These are phyloP conservation scores for Acacia crassicarpa DNA, from an alignment of 306 rosid genomes.

Conservation along the genomic window DNA sequence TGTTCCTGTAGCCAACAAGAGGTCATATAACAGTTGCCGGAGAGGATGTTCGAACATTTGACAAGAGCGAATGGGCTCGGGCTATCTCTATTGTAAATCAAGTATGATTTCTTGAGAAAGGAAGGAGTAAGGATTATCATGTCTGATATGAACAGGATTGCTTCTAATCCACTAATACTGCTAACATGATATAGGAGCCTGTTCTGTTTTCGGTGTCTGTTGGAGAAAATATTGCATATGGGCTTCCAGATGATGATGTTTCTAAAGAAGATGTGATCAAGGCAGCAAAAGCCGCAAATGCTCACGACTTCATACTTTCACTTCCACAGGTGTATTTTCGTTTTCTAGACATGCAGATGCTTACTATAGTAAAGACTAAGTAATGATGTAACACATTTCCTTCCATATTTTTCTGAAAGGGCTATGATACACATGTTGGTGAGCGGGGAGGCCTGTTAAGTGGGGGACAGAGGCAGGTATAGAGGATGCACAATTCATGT, in stretches of 20 bases:
- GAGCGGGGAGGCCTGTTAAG: constrained; percentile 97
- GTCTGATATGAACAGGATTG: constrained; percentile 27
- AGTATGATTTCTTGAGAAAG: constrained; percentile 42
- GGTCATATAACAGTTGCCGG: constrained; percentile 87
- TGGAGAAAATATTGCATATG: constrained; percentile 96
- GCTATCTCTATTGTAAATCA: constrained; percentile 85
- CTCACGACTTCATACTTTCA: constrained; percentile 91
- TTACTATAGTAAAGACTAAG: background rate
- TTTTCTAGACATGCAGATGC: constrained; percentile 21
- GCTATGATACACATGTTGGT: constrained; percentile 92
- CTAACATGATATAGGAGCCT: constrained; percentile 69
- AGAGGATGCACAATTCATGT: constrained; percentile 6
- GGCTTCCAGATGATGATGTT: constrained; percentile 91
- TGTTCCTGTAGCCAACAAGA: constrained; percentile 64
- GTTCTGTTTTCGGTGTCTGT: constrained; percentile 91
- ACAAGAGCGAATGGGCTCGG: constrained; percentile 95
- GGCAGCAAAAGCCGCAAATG: constrained; percentile 98
- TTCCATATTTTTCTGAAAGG: constrained; percentile 43
- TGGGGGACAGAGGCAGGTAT: constrained; percentile 97
- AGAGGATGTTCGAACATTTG: constrained; percentile 89
- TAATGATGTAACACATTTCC: background rate
- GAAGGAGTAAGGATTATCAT: background rate
- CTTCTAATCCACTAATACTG: constrained; percentile 11
- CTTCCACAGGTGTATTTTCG: constrained; percentile 75
- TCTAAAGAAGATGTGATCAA: constrained; percentile 89